Conservation (phyloP, 768 basidiomycete genomes). For the Tubosaeta sp. region DNA sequence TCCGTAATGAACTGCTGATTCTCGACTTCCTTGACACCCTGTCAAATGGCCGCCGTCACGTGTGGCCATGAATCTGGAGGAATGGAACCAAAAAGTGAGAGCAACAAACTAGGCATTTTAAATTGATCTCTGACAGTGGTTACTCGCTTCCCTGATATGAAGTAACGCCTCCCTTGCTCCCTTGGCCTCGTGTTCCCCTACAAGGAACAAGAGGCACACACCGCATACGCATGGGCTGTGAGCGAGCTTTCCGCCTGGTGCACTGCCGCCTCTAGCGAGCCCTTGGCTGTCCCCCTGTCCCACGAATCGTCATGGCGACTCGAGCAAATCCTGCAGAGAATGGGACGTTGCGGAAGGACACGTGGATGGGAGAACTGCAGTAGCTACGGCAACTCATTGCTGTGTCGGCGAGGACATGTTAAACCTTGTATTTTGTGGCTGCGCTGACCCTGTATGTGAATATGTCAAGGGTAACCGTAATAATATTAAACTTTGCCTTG, state of each 20-base stretch:
- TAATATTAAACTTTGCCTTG: slow-evolving; percentile 21
- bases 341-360: not conserved
- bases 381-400: slow-evolving; percentile 1
- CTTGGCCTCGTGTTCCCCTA: slow-evolving; percentile 11
- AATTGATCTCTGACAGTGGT: not conserved
- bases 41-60: not conserved
- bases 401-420: not conserved
- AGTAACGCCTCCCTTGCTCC: too few species aligned
- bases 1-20: slow-evolving; percentile 9
- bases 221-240: not conserved
- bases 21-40: slow-evolving; percentile 12
- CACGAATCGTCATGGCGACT: not conserved
- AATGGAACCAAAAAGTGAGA: too few species aligned
- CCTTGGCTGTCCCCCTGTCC: too few species aligned
- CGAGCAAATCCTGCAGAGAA: not conserved
- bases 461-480: slow-evolving; percentile 2
- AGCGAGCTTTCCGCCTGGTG: not conserved
- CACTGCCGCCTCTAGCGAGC: not conserved
- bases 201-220: not conserved
- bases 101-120: too few species aligned
- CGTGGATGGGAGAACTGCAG: not conserved
- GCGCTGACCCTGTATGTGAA: slow-evolving; percentile 14
- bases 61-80: too few species aligned
- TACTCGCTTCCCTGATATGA: slow-evolving; percentile 1
- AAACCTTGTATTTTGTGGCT: slow-evolving; percentile 1